Percentiles rank a stretch among this genome's conserved stretches.
These are phyloP conservation scores for Penicillium sp. DNA, from an alignment of 2,329 filamentous ascomycete genomes.

Conservation along the genomic window DNA sequence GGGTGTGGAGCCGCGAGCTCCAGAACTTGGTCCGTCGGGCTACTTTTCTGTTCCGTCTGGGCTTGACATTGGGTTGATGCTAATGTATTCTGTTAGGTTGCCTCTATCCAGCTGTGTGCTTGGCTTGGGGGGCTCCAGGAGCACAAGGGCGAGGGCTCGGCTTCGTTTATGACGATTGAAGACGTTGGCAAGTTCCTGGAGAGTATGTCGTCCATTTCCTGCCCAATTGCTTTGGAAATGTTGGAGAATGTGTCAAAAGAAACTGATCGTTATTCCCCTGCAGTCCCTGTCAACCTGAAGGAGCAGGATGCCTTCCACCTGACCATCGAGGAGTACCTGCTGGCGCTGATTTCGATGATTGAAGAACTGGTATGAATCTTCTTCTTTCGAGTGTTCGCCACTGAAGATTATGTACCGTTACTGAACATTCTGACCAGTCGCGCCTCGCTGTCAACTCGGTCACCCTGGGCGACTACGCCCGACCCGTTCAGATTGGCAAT, in stretches of 20 bases:
- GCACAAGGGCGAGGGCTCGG: slow-evolving; percentile 53
- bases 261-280: not conserved
- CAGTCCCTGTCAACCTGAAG: slow-evolving; percentile 89
- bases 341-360: slow-evolving; percentile 79
- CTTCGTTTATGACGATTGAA: slow-evolving; percentile 80
- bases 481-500: slow-evolving; percentile 80
- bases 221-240: too few relatives aligned
- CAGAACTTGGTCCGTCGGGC: slow-evolving; percentile 72
- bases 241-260: not conserved
- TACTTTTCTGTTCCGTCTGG: not conserved
- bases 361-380: slow-evolving; percentile 69
- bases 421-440: slow-evolving; percentile 45
- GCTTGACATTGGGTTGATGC: slow-evolving; percentile 3
- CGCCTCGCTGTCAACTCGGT: slow-evolving; percentile 93
- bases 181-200: slow-evolving; percentile 76
- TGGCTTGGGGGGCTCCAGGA: slow-evolving; percentile 75
- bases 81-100: slow-evolving; percentile 43
- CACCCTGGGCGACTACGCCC: slow-evolving; percentile 79
- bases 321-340: slow-evolving; percentile 94
- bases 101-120: slow-evolving; percentile 60
- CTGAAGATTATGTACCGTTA: not conserved
- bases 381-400: not conserved
- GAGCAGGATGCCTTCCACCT: slow-evolving; percentile 88
- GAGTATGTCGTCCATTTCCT: slow-evolving; percentile 50
- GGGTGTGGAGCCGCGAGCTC: slow-evolving; percentile 76